phyloP scores from a whole-genome alignment of 306 rosid species.

The Pachyrhizus erosus region DNA sequence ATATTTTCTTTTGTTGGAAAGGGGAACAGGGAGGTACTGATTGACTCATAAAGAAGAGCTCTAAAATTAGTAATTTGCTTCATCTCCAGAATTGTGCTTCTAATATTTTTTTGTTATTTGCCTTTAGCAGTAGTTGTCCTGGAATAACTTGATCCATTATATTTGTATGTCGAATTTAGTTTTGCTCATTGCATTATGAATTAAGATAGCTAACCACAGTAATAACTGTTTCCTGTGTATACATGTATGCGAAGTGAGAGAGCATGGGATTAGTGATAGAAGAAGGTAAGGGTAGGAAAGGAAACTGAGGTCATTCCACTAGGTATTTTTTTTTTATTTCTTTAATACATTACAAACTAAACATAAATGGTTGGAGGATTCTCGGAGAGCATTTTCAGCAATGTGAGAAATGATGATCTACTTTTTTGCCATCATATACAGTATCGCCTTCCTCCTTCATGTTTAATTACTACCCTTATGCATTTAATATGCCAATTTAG shows the following conservation, averaged over 20 bases:
- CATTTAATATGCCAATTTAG: conserved; percentile 13
- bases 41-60: conserved; percentile 15
- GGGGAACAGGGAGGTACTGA: not conserved
- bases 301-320: not conserved
- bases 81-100: not conserved
- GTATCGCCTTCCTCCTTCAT: conserved; percentile 54
- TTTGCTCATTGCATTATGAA: conserved; percentile 23
- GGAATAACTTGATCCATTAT: conserved; percentile 14
- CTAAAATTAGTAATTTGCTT: conserved; percentile 22
- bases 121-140: conserved; percentile 9
- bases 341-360: not conserved
- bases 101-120: conserved; percentile 1
- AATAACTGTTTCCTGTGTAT: not conserved
- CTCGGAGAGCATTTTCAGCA: conserved; percentile 90
- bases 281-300: not conserved
- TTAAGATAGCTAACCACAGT: not conserved
- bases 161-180: not conserved
- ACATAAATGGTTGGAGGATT: conserved; percentile 53
- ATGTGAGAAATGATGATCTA: conserved; percentile 85
- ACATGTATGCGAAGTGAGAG: not conserved
- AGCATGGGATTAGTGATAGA: not conserved
- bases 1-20: not conserved
- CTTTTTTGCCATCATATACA: conserved; percentile 89
- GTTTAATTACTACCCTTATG: not conserved
- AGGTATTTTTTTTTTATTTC: not conserved